Percentiles rank a stretch among this genome's conserved stretches.
Conservation (phyloP, 169 alveolate species). For the Besnoitia besnoiti region DNA sequence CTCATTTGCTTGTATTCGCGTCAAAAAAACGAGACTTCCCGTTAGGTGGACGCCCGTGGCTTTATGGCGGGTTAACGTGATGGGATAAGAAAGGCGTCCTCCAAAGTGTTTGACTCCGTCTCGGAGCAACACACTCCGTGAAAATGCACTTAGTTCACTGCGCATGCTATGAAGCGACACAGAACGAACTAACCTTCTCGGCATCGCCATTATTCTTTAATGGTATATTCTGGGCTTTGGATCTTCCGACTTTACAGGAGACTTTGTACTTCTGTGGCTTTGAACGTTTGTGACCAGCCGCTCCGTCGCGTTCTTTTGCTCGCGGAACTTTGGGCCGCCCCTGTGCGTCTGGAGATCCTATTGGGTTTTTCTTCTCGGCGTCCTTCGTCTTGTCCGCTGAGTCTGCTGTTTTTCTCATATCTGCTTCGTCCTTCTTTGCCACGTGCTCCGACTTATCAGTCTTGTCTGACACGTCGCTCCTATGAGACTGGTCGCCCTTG, state of each 20-base stretch:
- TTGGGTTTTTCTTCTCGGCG: background rate
- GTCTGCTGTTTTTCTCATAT: background rate
- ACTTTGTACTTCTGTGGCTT: background rate
- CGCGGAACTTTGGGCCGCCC: background rate
- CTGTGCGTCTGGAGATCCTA: background rate
- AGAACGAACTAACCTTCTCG: slow-evolving; percentile 12
- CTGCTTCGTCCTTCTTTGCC: background rate
- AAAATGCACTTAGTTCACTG: too few species aligned
- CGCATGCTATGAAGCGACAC: too few species aligned
- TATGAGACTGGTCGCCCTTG: background rate
- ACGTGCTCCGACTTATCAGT: background rate
- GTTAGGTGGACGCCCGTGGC: too few species aligned
- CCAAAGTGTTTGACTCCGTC: too few species aligned
- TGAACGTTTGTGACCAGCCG: background rate
- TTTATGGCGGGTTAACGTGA: too few species aligned
- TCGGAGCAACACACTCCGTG: too few species aligned
- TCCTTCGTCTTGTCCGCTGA: background rate
- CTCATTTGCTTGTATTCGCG: too few species aligned
- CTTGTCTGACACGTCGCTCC: background rate
- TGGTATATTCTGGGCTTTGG: background rate
- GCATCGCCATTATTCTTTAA: background rate
- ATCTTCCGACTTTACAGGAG: background rate
- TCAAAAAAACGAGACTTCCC: too few species aligned
- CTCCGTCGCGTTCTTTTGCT: background rate
- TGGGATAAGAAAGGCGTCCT: too few species aligned